Conservation (phyloP, 2,329 filamentous ascomycete species). For the Ilyonectria mors-panacis region DNA sequence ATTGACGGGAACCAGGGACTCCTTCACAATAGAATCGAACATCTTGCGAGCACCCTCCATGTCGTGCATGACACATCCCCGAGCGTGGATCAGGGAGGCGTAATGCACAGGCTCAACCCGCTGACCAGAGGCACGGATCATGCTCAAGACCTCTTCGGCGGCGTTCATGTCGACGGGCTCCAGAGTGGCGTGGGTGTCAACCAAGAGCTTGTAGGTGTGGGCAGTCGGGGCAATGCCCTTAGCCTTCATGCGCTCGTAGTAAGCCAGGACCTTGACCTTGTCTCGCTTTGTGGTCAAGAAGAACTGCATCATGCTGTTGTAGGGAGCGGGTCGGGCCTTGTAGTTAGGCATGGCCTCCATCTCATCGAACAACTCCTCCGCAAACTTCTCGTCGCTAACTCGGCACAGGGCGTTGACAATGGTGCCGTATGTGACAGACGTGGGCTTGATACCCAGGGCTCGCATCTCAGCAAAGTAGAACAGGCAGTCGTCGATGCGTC, state of each 20-base stretch:
- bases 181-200: constrained; percentile 94
- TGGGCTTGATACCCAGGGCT: constrained; percentile 90
- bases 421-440: constrained; percentile 97
- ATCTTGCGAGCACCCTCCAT: constrained; percentile 85
- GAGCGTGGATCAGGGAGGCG: constrained; percentile 94
- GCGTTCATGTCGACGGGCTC: constrained; percentile 91
- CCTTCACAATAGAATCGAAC: constrained; percentile 85
- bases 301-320: constrained; percentile 99
- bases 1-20: constrained; percentile 77
- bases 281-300: constrained; percentile 98
- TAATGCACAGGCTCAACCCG: constrained; percentile 94
- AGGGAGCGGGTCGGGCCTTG: constrained; percentile 95
- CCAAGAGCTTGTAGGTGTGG: constrained; percentile 97
- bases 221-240: constrained; percentile 91
- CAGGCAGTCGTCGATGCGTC: constrained; percentile 96
- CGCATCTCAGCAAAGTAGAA: constrained; percentile 99
- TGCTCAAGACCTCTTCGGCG: constrained; percentile 85
- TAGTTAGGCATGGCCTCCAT: constrained; percentile 99
- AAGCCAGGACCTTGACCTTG: constrained; percentile 91
- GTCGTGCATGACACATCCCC: constrained; percentile 94
- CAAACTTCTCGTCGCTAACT: constrained; percentile 97
- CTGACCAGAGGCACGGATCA: constrained; percentile 82
- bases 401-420: constrained; percentile 98
- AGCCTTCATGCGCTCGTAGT: constrained; percentile 94
- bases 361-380: constrained; percentile 97